Base-by-base conservation (phyloP, 1,139 yeast genomes). In the Yamadazyma atmosphaerica region DNA sequence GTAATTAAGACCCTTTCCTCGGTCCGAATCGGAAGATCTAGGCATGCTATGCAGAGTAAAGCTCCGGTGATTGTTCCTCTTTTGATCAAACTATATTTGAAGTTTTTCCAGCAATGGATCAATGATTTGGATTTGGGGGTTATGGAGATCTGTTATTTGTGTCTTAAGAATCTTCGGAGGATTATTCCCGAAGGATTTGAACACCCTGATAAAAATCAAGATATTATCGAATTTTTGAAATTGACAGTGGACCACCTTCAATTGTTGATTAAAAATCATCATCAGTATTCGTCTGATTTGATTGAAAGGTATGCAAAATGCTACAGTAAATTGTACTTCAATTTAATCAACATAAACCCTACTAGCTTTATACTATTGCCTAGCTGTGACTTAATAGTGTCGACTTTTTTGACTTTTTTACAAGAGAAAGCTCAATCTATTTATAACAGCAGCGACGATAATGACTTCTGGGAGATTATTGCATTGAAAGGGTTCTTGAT, bases 11-110 rank as follows among this genome's bases (percentile, higher is more conserved):
- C 77, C 2, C 62, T 92, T 22, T 74, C 92, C 1, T 67, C 82
- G 40, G 90, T 90, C 0, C 68, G 92, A 50, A 86, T 90, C 33
- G 98, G 98, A 5, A 75, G 87, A 43, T 79, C 92, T 5, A 76
- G 92, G 48, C 81, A 81, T 12, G 87, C 89, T 1, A 73, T 92
- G 76, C 95, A 85, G 53, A 68, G 77, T 38, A 81, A 84, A 43
- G 75, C 86, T 0, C 86, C 88, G 0, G 61, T 76, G 2, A 60
- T 89, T 2, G 71, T 83, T 4, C 79, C 83, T 0, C 61, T 79
- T 1, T 58, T 88, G 32, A 74, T 81, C 18, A 75, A 78, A 40
- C 63, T 83, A 31, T 89, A 89, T 56, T 50, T 71, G 26, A 59
- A 68, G 24, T 77, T 78, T 41, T 86, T 84, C 51, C 76, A 77